Conservation (phyloP, 805 yeast genomes). For the Candida golubevii region DNA sequence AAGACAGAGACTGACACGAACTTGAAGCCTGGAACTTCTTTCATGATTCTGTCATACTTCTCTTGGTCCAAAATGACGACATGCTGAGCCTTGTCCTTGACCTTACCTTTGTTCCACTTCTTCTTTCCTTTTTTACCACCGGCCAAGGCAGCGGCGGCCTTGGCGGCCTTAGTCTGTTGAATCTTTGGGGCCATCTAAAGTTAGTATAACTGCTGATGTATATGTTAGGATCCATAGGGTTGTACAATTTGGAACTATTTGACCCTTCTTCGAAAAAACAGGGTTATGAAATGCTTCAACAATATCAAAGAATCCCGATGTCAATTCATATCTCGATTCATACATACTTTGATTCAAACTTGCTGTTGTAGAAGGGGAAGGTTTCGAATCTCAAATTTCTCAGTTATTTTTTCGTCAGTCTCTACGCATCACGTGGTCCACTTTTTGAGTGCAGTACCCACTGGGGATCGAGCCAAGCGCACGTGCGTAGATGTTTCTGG, state of each 20-base stretch:
- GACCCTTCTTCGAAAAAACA: too few relatives aligned
- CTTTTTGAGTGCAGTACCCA: too few relatives aligned
- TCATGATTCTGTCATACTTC: conserved; percentile 97
- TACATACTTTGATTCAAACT: conserved; percentile 26
- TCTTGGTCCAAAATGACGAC: conserved; percentile 96
- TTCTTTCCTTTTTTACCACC: conserved; percentile 99
- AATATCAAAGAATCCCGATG: too few relatives aligned
- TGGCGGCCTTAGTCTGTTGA: conserved; percentile 99
- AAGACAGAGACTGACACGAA: conserved; percentile 95
- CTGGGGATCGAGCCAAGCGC: too few relatives aligned
- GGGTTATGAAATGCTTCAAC: too few relatives aligned
- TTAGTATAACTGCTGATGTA: conserved; percentile 1
- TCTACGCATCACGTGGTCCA: too few relatives aligned
- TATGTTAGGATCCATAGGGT: too few relatives aligned
- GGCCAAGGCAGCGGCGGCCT: conserved; percentile 99
- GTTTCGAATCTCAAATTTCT: background rate
- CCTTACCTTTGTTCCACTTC: conserved; percentile 99
- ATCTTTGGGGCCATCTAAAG: conserved; percentile 89
- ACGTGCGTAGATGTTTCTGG: conserved; percentile 2
- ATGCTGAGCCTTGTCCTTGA: conserved; percentile 99
- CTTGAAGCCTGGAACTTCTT: conserved; percentile 99
- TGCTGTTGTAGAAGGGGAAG: conserved; percentile 22
- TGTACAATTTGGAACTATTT: too few relatives aligned
- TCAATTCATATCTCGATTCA: too few relatives aligned
- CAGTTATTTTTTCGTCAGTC: too few relatives aligned